phyloP scores from a whole-genome alignment of 2,329 filamentous ascomycete genomes.

The Penicillium sp. region DNA sequence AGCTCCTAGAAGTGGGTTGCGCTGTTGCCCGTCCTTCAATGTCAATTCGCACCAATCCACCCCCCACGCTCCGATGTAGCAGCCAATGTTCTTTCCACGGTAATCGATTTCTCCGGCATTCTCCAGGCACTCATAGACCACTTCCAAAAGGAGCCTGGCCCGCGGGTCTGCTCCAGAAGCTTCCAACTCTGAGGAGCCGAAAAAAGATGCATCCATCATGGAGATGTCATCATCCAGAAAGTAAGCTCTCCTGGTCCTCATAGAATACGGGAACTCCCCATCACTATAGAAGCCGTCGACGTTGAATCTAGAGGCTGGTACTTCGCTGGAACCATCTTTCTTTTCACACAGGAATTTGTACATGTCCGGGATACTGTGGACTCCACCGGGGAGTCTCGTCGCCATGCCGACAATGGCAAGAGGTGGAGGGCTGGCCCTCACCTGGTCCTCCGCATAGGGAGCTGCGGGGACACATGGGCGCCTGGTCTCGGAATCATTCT shows the following conservation, averaged over 20 bases:
- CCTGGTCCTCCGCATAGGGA: too few relatives aligned
- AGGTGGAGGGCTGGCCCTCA: background rate
- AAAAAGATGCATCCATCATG: conserved; percentile 33
- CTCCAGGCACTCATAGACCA: conserved; percentile 36
- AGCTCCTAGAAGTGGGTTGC: background rate
- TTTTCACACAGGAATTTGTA: conserved; percentile 20
- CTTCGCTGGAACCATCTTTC: conserved; percentile 19
- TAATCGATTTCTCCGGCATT: conserved; percentile 31
- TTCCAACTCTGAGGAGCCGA: conserved; percentile 26
- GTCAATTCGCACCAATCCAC: conserved; percentile 26
- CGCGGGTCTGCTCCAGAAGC: conserved; percentile 33
- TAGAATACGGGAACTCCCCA: conserved; percentile 2
- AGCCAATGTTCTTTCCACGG: conserved; percentile 34
- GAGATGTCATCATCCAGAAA: conserved; percentile 33
- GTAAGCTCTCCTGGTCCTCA: conserved; percentile 21
- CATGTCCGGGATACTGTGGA: conserved; percentile 1
- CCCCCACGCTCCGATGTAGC: conserved; percentile 25
- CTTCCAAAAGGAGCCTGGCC: conserved; percentile 35
- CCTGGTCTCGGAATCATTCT: background rate
- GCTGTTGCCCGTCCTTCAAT: conserved; percentile 15
- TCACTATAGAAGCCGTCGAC: conserved; percentile 25
- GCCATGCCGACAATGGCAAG: conserved; percentile 25
- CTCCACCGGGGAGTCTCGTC: conserved; percentile 23
- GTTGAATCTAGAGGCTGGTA: conserved; percentile 33
- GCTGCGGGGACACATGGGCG: too few relatives aligned